Percentiles rank a stretch among this genome's conserved stretches.
These are phyloP conservation scores for Phytophthora sp. DNA, from an alignment of 352 stramenopile genomes.

Conservation along the genomic window DNA sequence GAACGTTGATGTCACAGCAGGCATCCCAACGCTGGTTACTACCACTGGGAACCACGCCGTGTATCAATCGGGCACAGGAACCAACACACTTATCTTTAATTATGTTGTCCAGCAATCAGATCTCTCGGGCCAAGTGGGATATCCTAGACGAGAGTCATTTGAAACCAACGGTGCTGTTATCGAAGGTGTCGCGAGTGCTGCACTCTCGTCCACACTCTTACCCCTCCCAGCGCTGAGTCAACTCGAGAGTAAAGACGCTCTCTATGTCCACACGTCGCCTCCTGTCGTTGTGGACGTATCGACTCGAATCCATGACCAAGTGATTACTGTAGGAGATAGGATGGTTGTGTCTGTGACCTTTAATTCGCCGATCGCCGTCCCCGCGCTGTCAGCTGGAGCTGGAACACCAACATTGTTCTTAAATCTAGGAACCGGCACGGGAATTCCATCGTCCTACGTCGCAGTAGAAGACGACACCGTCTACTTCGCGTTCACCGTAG, in stretches of 20 bases:
- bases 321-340: slow-evolving; percentile 61
- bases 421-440: slow-evolving; percentile 40
- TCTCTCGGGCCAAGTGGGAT: slow-evolving; percentile 34
- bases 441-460: slow-evolving; percentile 34
- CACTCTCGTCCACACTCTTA: slow-evolving; percentile 49
- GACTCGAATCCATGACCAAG: slow-evolving; percentile 43
- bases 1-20: slow-evolving; percentile 41
- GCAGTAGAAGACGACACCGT: slow-evolving; percentile 45
- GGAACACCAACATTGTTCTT: slow-evolving; percentile 52
- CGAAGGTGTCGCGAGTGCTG: slow-evolving; percentile 15
- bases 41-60: slow-evolving; percentile 47
- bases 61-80: slow-evolving; percentile 54
- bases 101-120: slow-evolving; percentile 64
- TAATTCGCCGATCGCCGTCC: slow-evolving; percentile 42
- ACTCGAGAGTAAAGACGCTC: slow-evolving; percentile 16
- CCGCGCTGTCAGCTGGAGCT: not conserved
- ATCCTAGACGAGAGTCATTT: slow-evolving; percentile 52
- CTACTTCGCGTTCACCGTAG: slow-evolving; percentile 64
- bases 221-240: slow-evolving; percentile 28
- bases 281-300: slow-evolving; percentile 46
- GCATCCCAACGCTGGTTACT: slow-evolving; percentile 45
- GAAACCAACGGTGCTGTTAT: slow-evolving; percentile 52
- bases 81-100: slow-evolving; percentile 47
- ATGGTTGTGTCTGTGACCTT: slow-evolving; percentile 53
- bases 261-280: slow-evolving; percentile 49